These are phyloP conservation scores for Diaporthe citriasiana DNA, from an alignment of 2,329 filamentous ascomycete species.

Conservation along the genomic window DNA sequence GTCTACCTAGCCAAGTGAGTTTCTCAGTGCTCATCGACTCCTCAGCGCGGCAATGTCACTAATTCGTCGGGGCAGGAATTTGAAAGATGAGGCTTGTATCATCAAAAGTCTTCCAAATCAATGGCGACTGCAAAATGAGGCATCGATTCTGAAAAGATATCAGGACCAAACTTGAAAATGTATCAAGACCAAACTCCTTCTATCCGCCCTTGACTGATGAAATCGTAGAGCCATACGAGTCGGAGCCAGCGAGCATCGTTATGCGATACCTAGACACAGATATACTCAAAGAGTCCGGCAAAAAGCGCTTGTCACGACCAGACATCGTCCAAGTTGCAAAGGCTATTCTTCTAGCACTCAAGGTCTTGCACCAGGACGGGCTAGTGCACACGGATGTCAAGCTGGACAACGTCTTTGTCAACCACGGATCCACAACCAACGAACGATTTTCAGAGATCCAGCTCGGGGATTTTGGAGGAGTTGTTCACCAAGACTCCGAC, in stretches of 20 bases:
- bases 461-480: conserved; percentile 48
- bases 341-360: conserved; percentile 45
- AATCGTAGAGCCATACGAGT: background rate
- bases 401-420: conserved; percentile 48
- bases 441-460: conserved; percentile 47
- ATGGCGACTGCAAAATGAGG: background rate
- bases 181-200: background rate
- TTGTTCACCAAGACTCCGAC: conserved; percentile 44
- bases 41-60: background rate
- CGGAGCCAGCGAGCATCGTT: conserved; percentile 1
- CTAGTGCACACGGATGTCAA: conserved; percentile 49
- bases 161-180: background rate
- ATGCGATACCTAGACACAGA: conserved; percentile 46
- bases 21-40: background rate
- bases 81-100: background rate
- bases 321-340: conserved; percentile 49
- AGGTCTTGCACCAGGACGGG: conserved; percentile 46
- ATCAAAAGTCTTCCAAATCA: background rate
- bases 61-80: background rate
- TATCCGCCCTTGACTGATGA: conserved; percentile 2
- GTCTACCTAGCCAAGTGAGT: background rate
- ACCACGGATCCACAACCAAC: conserved; percentile 40
- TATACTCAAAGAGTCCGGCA: conserved; percentile 46
- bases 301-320: conserved; percentile 45
- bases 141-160: background rate